These are phyloP conservation scores for Lignosus rhinocerotis DNA, from an alignment of 1,284 basidiomycete genomes.

Conservation along the genomic window DNA sequence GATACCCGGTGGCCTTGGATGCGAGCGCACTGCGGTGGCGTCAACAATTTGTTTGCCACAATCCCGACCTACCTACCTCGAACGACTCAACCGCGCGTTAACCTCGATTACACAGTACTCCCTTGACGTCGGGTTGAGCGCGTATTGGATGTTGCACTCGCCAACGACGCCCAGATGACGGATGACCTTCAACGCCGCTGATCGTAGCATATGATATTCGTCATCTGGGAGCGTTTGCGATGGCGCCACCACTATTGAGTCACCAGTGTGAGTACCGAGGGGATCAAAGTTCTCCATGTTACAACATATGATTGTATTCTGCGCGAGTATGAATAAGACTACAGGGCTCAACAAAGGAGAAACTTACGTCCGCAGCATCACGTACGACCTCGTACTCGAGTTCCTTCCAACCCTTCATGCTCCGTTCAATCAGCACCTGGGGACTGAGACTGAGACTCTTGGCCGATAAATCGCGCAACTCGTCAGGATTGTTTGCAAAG, in stretches of 20 bases:
- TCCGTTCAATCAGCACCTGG: constrained; percentile 96
- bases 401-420: constrained; percentile 99
- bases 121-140: constrained; percentile 87
- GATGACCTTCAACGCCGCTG: constrained; percentile 86
- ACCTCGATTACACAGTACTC: constrained; percentile 99
- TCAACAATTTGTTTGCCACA: constrained; percentile 54
- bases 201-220: constrained; percentile 99
- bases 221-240: constrained; percentile 97
- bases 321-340: constrained; percentile 4
- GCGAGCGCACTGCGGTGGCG: constrained; percentile 71
- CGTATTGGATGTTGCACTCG: constrained; percentile 99
- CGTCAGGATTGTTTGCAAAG: constrained; percentile 94
- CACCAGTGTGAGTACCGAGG: constrained; percentile 98
- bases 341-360: constrained; percentile 1
- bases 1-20: constrained; percentile 99
- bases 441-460: constrained; percentile 91
- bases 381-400: constrained; percentile 99
- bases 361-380: constrained; percentile 87
- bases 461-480: constrained; percentile 92
- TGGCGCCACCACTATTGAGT: constrained; percentile 99
- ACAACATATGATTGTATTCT: constrained; percentile 95
- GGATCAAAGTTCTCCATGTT: constrained; percentile 99
- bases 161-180: constrained; percentile 98
- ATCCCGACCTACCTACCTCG: constrained; percentile 37
- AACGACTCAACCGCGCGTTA: constrained; percentile 73